Percentiles rank a stretch among this genome's conserved stretches.
These are phyloP conservation scores for Globisporangium lucens DNA, from an alignment of 352 stramenopile species.

Conservation along the genomic window DNA sequence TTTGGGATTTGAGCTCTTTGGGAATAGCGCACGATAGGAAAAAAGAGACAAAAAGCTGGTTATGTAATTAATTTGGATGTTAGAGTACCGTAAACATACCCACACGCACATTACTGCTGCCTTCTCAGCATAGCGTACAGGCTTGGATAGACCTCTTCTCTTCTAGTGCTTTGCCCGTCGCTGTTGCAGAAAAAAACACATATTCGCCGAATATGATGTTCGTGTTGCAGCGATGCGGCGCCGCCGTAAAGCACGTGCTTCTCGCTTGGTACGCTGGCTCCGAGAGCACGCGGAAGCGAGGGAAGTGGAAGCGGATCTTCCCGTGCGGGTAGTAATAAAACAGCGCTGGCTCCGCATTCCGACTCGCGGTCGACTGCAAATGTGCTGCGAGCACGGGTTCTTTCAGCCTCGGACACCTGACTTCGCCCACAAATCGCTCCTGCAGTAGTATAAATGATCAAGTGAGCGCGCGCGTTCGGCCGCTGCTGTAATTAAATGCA, in stretches of 20 bases:
- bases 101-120: background rate
- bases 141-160: background rate
- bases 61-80: constrained; percentile 1
- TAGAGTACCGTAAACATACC: background rate
- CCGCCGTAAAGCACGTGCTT: constrained; percentile 18
- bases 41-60: background rate
- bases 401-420: background rate
- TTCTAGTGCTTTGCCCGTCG: background rate
- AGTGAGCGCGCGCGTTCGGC: too few species aligned
- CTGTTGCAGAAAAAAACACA: background rate
- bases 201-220: background rate
- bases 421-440: constrained; percentile 1
- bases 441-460: background rate
- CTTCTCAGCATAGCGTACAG: too few species aligned
- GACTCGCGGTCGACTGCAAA: background rate
- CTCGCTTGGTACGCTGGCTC: constrained; percentile 18
- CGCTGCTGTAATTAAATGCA: too few species aligned
- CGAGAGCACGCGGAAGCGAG: constrained; percentile 24
- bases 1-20: background rate
- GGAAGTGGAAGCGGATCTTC: constrained; percentile 34
- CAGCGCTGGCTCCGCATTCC: background rate
- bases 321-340: background rate
- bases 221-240: constrained; percentile 12
- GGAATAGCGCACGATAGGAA: background rate
- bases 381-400: background rate